These are phyloP conservation scores for Elasticomyces elasticus DNA, from an alignment of 495 filamentous ascomycete species.

Conservation along the genomic window DNA sequence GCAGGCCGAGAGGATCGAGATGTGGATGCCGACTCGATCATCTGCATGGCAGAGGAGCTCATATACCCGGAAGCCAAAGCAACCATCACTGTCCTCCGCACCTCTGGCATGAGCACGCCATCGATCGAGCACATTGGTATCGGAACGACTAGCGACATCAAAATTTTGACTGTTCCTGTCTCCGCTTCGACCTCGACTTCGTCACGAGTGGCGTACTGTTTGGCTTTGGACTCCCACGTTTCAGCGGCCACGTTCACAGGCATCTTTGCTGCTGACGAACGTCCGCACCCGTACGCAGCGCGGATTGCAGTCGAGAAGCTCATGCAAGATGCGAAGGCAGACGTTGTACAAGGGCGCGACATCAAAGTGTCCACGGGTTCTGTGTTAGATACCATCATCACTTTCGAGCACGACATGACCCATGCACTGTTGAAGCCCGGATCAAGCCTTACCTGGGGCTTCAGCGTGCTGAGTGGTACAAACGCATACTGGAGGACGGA, in stretches of 20 bases:
- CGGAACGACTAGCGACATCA: neutral
- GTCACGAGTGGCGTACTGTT: neutral
- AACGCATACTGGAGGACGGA: slow-evolving; percentile 10
- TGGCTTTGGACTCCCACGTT: slow-evolving; percentile 1
- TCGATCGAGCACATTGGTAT: neutral
- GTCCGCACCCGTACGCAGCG: slow-evolving; percentile 1
- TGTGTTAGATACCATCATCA: neutral
- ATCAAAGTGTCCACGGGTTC: neutral
- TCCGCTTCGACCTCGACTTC: neutral
- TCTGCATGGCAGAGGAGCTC: neutral
- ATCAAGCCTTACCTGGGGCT: neutral
- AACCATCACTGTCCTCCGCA: neutral
- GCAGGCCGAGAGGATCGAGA: neutral
- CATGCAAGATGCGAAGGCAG: slow-evolving; percentile 6
- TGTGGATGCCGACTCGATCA: neutral
- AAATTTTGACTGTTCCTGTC: neutral
- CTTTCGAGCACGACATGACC: neutral
- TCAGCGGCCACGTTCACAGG: neutral
- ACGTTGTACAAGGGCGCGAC: slow-evolving; percentile 4
- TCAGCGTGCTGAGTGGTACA: neutral
- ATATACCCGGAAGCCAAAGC: neutral
- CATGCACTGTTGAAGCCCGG: neutral
- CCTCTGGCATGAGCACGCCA: neutral
- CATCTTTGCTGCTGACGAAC: neutral
- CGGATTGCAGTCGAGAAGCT: neutral